Conservation (phyloP, 2,329 filamentous ascomycete species). For the Cordyceps cicadae region DNA sequence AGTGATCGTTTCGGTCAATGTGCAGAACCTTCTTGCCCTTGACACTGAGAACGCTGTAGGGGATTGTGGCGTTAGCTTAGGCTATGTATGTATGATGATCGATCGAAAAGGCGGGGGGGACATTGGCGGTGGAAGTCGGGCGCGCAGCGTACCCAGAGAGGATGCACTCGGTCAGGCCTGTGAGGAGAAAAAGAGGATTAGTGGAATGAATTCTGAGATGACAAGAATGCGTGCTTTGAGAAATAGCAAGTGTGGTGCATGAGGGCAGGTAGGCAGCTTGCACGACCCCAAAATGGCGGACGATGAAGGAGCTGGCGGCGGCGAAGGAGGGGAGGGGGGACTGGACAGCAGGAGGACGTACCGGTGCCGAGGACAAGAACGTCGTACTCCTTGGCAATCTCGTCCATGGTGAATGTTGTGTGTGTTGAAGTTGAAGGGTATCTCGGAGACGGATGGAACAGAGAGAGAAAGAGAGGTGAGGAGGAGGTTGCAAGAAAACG, state of each 20-base stretch:
- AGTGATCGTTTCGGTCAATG: constrained; percentile 97
- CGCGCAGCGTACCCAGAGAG: constrained; percentile 70
- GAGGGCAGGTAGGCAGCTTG: constrained; percentile 7
- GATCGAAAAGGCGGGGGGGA: constrained; percentile 8
- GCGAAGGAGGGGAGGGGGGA: constrained; percentile 20
- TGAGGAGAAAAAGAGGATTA: constrained; percentile 17
- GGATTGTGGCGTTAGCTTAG: constrained; percentile 2
- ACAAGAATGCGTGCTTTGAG: neutral
- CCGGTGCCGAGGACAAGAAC: constrained; percentile 97
- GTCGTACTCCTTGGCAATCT: constrained; percentile 98
- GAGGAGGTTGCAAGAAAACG: constrained; percentile 4
- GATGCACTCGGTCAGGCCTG: constrained; percentile 97
- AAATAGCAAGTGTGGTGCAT: neutral
- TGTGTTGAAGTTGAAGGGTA: constrained; percentile 13
- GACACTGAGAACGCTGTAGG: constrained; percentile 76
- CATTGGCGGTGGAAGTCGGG: constrained; percentile 9
- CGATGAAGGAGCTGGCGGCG: neutral
- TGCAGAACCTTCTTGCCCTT: constrained; percentile 99
- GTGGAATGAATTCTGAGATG: neutral
- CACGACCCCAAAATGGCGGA: constrained; percentile 7
- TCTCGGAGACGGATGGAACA: constrained; percentile 6
- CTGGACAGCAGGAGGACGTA: constrained; percentile 45
- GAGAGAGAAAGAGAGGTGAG: neutral
- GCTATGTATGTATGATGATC: neutral
- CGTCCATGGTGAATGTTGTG: constrained; percentile 63